Conservation (phyloP, 352 stramenopile species). For the Phytophthora syringae region DNA sequence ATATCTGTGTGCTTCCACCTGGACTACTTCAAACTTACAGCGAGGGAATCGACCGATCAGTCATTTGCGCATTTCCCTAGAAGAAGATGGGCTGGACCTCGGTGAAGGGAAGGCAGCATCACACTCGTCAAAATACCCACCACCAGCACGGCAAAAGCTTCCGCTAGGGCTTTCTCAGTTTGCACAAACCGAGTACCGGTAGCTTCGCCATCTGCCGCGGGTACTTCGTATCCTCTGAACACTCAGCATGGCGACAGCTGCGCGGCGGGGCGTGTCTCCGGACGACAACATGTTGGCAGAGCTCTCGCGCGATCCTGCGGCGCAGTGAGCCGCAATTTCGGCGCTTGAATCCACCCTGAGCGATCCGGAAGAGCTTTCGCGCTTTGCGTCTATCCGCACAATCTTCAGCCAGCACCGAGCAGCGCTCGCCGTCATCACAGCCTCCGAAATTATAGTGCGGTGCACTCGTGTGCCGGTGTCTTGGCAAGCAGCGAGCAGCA, state of each 20-base stretch:
- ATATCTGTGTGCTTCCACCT: too few species aligned
- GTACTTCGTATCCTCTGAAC: too few species aligned
- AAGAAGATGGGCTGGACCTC: slow-evolving; percentile 12
- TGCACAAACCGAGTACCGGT: slow-evolving; percentile 12
- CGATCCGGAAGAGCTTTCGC: slow-evolving; percentile 15
- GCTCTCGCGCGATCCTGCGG: not conserved
- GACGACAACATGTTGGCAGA: not conserved
- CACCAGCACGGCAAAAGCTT: slow-evolving; percentile 1
- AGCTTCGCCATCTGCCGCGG: slow-evolving; percentile 2
- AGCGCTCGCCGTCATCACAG: slow-evolving; percentile 8
- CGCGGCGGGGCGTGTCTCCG: slow-evolving; percentile 2
- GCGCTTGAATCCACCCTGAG: not conserved
- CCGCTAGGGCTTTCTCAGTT: slow-evolving; percentile 6
- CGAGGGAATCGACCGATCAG: slow-evolving; percentile 2
- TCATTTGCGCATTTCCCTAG: not conserved
- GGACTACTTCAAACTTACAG: too few species aligned
- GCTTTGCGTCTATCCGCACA: slow-evolving; percentile 21
- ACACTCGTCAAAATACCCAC: slow-evolving; percentile 6
- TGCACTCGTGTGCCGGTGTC: not conserved
- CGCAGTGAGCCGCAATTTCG: too few species aligned
- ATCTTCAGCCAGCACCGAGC: slow-evolving; percentile 8
- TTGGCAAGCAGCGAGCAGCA: not conserved
- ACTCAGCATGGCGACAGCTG: not conserved
- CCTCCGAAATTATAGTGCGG: not conserved
- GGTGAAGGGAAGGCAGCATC: not conserved